Evolutionary conservation across 768 basidiomycete species (phyloP).

Genomic region (Porpolomopsis calyptriformis): DNA sequence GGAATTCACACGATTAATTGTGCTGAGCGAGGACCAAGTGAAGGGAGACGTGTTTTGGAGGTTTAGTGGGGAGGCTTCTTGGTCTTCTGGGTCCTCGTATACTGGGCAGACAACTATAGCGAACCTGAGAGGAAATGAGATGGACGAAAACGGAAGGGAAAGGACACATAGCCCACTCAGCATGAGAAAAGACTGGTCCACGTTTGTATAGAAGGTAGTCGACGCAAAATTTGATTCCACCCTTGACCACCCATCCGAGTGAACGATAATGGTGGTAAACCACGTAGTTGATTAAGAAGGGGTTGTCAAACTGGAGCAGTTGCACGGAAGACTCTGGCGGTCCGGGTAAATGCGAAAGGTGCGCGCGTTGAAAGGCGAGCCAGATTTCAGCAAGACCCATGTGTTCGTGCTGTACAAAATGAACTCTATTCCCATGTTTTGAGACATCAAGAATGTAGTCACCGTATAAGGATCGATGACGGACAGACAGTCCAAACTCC

Average conservation of each 20-base stretch:
- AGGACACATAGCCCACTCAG: constrained; percentile 54
- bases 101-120: constrained; percentile 84
- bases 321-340: constrained; percentile 20
- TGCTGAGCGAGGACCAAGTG: constrained; percentile 93
- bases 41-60: constrained; percentile 63
- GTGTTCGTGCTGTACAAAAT: constrained; percentile 33
- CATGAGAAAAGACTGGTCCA: constrained; percentile 91
- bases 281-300: constrained; percentile 82
- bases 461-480: constrained; percentile 60
- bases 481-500: constrained; percentile 75
- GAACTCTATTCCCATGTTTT: not conserved
- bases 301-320: constrained; percentile 67
- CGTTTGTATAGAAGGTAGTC: constrained; percentile 92
- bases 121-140: constrained; percentile 44
- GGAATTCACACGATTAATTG: constrained; percentile 90
- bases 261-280: constrained; percentile 93
- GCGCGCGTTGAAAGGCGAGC: constrained; percentile 48
- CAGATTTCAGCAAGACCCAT: constrained; percentile 52
- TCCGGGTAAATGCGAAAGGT: constrained; percentile 25
- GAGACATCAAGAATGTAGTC: constrained; percentile 15
- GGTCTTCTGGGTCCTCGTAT: constrained; percentile 76
- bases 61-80: constrained; percentile 48
- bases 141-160: constrained; percentile 1
- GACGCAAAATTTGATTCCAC: constrained; percentile 94
- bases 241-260: constrained; percentile 93